Evolutionary conservation across 495 filamentous ascomycete genomes (phyloP), one percentile per base, ranked within the genome.

Genomic region (Neurospora sp.): DNA sequence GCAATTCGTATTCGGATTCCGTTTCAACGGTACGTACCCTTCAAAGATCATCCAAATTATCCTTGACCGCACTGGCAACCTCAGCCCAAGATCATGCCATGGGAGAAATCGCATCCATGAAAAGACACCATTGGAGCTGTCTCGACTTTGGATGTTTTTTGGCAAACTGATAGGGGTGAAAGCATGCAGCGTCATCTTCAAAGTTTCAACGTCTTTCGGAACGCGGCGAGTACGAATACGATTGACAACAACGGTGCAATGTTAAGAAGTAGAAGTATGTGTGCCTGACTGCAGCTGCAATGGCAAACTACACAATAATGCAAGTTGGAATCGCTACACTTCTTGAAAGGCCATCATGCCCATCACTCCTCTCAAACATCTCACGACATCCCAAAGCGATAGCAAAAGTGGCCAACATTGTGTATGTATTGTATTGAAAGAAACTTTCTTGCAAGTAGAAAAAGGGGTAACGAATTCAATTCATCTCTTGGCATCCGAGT

Each of bases 1-100:
- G 39, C 27, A 18, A 1, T 69, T 80, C 80, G 80, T 81, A 81
- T 81, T 81, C 80, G 80, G 44, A 74, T 81, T 78, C 74, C 27
- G n/a, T 12, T 39, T 74, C 62, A 70, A 23, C 31, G 35, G 75
- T 72, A 76, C 74, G 46, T 66, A 44, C 54, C 54, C 27, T 66
- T 18, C 27, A 18, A 35, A 66, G 49, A 60, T 60, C 20, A 14
- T 60, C 54, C 23, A 66, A 66, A 66, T 35, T 9, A 37, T 35
- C 14, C 27, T 66, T 35, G 35, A 16, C 54, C 54, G 14, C 27
- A 66, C 54, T 35, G 54, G 27, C 54, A 66, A 66, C 14, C 54
- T 66, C 54, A 66, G 27, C 27, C 54, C 54, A 66, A 66, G 27
- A 79, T 77, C 77, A 77, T 76, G 74, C 77, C 73, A 78, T 73